Evolutionary conservation across 2,329 filamentous ascomycete genomes (phyloP).

Genomic region (Cladosporium phlei): DNA sequence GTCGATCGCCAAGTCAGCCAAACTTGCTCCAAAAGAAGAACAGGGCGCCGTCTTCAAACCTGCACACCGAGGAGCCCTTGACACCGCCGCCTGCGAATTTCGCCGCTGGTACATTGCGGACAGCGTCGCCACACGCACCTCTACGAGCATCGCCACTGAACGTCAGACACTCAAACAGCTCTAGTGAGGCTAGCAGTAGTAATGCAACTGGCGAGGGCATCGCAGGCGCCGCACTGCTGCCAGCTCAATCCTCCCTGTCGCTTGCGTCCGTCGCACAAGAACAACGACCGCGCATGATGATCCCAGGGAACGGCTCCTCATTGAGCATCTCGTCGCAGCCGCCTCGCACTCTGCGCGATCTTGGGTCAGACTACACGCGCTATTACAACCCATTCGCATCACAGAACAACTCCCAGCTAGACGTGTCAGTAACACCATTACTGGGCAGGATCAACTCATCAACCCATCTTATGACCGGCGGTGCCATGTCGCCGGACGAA

Average conservation of each 20-base stretch:
- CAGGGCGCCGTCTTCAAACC: slow-evolving; percentile 6
- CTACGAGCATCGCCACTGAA: slow-evolving; percentile 7
- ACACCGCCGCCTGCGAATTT: neutral
- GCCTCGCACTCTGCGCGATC: slow-evolving; percentile 32
- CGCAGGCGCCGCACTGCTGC: neutral
- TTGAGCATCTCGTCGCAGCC: slow-evolving; percentile 26
- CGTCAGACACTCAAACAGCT: slow-evolving; percentile 12
- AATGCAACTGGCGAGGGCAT: slow-evolving; percentile 5
- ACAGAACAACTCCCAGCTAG: slow-evolving; percentile 30
- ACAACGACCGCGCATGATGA: slow-evolving; percentile 16
- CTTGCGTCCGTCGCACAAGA: slow-evolving; percentile 8
- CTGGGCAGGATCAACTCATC: slow-evolving; percentile 24
- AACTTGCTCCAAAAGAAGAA: slow-evolving; percentile 19
- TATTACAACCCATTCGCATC: slow-evolving; percentile 37
- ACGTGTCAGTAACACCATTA: slow-evolving; percentile 25
- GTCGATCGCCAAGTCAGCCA: slow-evolving; percentile 15
- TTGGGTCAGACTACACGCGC: slow-evolving; percentile 34
- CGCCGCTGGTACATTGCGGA: neutral
- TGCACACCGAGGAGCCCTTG: slow-evolving; percentile 7
- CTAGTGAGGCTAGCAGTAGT: slow-evolving; percentile 10
- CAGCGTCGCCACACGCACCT: slow-evolving; percentile 7
- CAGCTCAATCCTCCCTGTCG: slow-evolving; percentile 6
- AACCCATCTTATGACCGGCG: slow-evolving; percentile 19
- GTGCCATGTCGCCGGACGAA: slow-evolving; percentile 19
- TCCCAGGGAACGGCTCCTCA: slow-evolving; percentile 23